phyloP scores from a whole-genome alignment of 2,329 filamentous ascomycete species.

The Diaporthe sp. region DNA sequence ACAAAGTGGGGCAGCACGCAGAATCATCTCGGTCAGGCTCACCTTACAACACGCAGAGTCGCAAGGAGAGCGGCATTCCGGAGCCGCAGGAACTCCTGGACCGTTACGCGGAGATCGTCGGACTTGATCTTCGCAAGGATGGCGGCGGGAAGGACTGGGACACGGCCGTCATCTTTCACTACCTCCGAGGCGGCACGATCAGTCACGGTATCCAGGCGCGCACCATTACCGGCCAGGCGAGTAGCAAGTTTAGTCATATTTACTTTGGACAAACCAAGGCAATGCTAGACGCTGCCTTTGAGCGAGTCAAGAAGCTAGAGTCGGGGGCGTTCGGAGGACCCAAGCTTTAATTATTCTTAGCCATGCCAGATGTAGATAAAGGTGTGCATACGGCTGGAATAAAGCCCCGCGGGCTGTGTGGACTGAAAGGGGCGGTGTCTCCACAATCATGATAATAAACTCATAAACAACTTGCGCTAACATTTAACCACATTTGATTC shows the following conservation, averaged over 20 bases:
- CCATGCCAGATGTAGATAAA: neutral
- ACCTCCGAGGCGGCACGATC: neutral
- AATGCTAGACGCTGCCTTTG: neutral
- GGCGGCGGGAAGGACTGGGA: neutral
- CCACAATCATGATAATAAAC: too few species aligned
- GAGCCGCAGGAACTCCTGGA: slow-evolving; percentile 1
- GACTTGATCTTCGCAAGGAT: neutral
- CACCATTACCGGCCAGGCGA: neutral
- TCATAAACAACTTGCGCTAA: too few species aligned
- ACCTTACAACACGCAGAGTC: neutral
- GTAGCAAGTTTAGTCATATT: neutral
- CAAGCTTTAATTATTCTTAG: neutral
- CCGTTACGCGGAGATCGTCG: neutral
- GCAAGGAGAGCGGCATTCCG: neutral
- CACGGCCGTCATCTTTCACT: neutral
- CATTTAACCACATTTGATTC: too few species aligned
- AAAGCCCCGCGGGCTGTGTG: too few species aligned
- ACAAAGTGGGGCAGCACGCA: neutral
- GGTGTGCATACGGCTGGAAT: too few species aligned
- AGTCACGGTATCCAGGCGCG: neutral
- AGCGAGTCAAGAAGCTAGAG: neutral
- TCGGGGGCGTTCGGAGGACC: neutral
- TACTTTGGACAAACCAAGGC: neutral
- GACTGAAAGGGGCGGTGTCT: too few species aligned
- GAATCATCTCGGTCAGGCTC: neutral